These are phyloP conservation scores for Handroanthus guayacan DNA, from an alignment of 257 asterid species.

Conservation along the genomic window DNA sequence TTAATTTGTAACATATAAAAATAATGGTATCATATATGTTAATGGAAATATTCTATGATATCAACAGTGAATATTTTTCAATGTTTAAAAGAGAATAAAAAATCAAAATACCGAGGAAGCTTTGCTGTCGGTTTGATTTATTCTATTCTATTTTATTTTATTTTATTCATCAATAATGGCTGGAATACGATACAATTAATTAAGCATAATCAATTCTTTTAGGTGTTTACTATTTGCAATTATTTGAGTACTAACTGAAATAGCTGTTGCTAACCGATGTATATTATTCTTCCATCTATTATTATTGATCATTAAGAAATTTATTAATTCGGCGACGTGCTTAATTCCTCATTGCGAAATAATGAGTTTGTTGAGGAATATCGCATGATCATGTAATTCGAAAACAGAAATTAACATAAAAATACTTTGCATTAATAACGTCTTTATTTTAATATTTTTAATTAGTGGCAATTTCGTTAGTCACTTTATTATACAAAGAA, in stretches of 20 bases:
- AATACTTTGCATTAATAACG: too few relatives aligned
- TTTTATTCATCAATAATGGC: constrained; percentile 13
- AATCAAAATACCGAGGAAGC: constrained; percentile 3
- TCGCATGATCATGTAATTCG: not conserved
- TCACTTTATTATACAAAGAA: too few relatives aligned
- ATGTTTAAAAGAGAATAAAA: not conserved
- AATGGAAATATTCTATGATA: too few relatives aligned
- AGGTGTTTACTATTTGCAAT: not conserved
- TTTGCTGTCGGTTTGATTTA: constrained; percentile 21
- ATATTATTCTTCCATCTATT: not conserved
- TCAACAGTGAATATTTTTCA: not conserved
- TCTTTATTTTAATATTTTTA: too few relatives aligned
- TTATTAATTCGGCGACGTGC: not conserved
- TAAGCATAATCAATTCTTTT: not conserved
- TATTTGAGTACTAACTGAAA: constrained; percentile 17
- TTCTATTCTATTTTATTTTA: not conserved
- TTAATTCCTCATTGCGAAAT: not conserved
- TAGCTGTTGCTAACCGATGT: constrained; percentile 7
- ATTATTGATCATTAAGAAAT: not conserved
- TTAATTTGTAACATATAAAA: too few relatives aligned
- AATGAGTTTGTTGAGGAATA: not conserved
- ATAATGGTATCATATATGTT: too few relatives aligned
- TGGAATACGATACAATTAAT: not conserved
- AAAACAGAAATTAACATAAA: not conserved
- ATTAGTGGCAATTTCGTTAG: too few relatives aligned